Base-by-base conservation (phyloP, 495 filamentous ascomycete genomes). In the Aspergillus affinis region DNA sequence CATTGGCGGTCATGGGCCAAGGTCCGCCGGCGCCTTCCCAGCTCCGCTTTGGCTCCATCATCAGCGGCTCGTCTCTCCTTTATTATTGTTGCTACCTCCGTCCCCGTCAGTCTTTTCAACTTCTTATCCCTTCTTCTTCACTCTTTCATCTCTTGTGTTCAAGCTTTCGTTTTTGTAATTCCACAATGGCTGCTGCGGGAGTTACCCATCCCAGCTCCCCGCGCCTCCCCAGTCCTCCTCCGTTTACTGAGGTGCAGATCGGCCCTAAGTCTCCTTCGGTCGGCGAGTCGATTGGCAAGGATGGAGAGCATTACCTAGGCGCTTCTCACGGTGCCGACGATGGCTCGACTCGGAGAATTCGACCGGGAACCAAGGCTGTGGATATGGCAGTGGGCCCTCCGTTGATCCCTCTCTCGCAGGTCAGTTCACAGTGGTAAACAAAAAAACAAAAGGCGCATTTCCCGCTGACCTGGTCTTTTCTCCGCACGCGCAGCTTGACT, bases 381-480 rank as follows among this genome's bases (percentile, higher is more conserved):
- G 90, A 98, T 66, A 97, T 98, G 90, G 86, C 89, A 36, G 87
- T 88, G 57, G 95, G 95, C 1, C 93, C 92, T 55, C 93, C 95
- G 21, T 77, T 97, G 52, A 82, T 97, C 47, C 88, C 92, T 19
- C 78, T 98, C 54, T 81, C 83, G 47, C 90, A 97, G 79, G 91
- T 95, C 68, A 63, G 81, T 65, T 26, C 23, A 26, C 4, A 2
- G 23, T 26, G 15, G 48, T 54, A 55, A 60, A 53, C 54, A 30
- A 27, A 26, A 29, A 30, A 17, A 41, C 12, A 32, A 20, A 54
- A 60, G 12, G 12, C 15, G 50, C 51, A 41, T 54, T 29, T 18
- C 21, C 1, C 23, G 54, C 72, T 78, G 51, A 77, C 63, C 53
- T 54, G 47, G 48, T 20, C 54, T 36, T 15, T 59, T 30, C 59